phyloP scores from a whole-genome alignment of 2,329 filamentous ascomycete genomes.

The Triangularia setosa region DNA sequence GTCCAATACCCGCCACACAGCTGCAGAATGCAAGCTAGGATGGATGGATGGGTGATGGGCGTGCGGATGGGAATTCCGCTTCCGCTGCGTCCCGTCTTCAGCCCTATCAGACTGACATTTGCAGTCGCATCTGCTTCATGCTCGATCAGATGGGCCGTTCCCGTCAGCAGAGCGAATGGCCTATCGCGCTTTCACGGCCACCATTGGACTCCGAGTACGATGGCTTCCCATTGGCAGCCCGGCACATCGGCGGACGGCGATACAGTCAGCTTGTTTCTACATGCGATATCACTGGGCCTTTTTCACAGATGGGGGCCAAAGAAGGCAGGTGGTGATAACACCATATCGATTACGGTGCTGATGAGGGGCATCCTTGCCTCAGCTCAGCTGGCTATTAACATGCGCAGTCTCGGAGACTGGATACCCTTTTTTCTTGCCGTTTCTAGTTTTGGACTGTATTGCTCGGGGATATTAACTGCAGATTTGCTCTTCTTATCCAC shows the following conservation, averaged over 20 bases:
- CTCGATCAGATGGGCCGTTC: slow-evolving; percentile 1
- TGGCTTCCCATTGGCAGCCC: slow-evolving; percentile 14
- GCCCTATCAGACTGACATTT: slow-evolving; percentile 1
- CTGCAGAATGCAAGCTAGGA: not conserved
- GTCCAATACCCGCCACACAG: not conserved
- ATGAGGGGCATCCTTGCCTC: not conserved
- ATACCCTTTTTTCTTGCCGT: not conserved
- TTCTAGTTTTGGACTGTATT: not conserved
- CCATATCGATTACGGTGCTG: not conserved
- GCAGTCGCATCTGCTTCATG: not conserved
- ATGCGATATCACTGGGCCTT: not conserved
- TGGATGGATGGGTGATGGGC: not conserved
- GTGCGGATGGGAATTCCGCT: not conserved
- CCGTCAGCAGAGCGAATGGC: not conserved
- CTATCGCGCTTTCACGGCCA: not conserved
- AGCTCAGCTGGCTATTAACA: not conserved
- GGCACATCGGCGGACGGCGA: not conserved
- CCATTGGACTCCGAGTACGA: not conserved
- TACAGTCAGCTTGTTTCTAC: slow-evolving; percentile 8
- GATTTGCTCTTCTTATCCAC: not conserved
- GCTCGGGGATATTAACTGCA: not conserved
- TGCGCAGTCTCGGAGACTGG: not conserved
- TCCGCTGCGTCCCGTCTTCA: not conserved
- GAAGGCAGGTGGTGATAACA: not conserved
- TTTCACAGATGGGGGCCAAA: not conserved